Conservation (phyloP, 768 basidiomycete species). For the Mycena pura region DNA sequence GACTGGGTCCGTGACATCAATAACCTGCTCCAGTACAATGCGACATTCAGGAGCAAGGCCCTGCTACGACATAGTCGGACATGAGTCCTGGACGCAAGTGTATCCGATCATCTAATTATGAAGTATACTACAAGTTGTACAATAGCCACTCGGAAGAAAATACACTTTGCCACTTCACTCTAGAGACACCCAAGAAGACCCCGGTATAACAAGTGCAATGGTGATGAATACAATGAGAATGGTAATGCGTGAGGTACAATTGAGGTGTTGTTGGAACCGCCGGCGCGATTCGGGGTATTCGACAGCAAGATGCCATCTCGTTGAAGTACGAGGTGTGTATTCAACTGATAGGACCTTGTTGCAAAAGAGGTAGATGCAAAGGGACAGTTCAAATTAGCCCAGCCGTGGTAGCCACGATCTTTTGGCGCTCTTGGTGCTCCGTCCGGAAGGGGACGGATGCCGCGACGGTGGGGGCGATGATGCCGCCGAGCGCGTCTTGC, state of each 20-base stretch:
- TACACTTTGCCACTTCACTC: conserved; percentile 8
- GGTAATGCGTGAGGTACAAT: neutral
- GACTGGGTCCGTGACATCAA: conserved; percentile 99
- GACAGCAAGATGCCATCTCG: neutral
- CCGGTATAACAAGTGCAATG: neutral
- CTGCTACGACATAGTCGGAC: conserved; percentile 75
- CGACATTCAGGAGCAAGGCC: conserved; percentile 92
- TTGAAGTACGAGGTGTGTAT: no score
- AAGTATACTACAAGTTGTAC: conserved; percentile 14
- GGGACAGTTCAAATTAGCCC: no score
- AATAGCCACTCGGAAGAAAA: neutral
- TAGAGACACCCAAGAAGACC: neutral
- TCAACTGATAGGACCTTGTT: no score
- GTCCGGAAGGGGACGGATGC: conserved; percentile 29
- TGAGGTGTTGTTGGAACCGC: conserved; percentile 12
- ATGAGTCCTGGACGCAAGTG: conserved; percentile 36
- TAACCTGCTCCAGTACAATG: conserved; percentile 92
- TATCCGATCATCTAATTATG: neutral
- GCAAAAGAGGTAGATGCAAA: neutral
- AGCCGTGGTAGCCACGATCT: conserved; percentile 26
- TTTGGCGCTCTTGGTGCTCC: conserved; percentile 28
- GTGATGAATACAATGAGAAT: conserved; percentile 1
- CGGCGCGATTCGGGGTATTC: neutral
- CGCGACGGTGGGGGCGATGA: conserved; percentile 30
- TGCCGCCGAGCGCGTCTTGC: conserved; percentile 34